phyloP scores from a whole-genome alignment of 2,329 filamentous ascomycete genomes.

The Albifimbria verrucaria region DNA sequence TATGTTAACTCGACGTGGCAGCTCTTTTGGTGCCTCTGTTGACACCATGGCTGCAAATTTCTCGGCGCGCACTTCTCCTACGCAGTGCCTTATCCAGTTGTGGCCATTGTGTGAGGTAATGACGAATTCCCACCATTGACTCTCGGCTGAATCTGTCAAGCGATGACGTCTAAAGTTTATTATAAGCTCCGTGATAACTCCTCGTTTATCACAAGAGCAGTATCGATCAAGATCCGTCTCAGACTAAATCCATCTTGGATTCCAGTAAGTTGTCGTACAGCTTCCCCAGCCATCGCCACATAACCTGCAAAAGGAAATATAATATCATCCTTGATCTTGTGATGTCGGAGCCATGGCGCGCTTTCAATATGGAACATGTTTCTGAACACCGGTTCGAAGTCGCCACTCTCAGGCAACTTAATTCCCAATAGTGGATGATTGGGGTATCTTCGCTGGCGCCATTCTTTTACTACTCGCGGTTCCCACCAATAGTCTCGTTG shows the following conservation, averaged over 20 bases:
- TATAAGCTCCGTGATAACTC: constrained; percentile 25
- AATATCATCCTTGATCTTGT: constrained; percentile 37
- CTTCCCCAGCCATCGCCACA: constrained; percentile 26
- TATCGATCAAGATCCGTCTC: constrained; percentile 22
- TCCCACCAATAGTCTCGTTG: constrained; percentile 27
- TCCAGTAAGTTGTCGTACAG: constrained; percentile 12
- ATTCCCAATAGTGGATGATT: constrained; percentile 24
- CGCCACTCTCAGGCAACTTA: constrained; percentile 9
- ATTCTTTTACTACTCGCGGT: constrained; percentile 25
- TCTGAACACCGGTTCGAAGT: constrained; percentile 12
- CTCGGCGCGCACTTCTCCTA: constrained; percentile 4
- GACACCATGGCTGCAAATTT: background rate
- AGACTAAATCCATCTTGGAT: constrained; percentile 17
- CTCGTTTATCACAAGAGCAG: constrained; percentile 28
- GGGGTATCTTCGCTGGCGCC: constrained; percentile 21
- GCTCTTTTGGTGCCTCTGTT: background rate
- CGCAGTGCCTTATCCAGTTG: constrained; percentile 20
- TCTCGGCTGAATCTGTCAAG: constrained; percentile 19
- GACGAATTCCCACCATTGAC: constrained; percentile 27
- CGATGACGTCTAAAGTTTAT: constrained; percentile 23
- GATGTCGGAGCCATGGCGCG: constrained; percentile 40
- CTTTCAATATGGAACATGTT: constrained; percentile 16
- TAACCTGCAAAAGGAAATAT: constrained; percentile 38
- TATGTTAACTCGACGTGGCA: constrained; percentile 16
- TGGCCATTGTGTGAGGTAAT: constrained; percentile 18